Evolutionary conservation across 495 filamentous ascomycete genomes (phyloP).

Genomic region (Chaetomidium leptoderma): DNA sequence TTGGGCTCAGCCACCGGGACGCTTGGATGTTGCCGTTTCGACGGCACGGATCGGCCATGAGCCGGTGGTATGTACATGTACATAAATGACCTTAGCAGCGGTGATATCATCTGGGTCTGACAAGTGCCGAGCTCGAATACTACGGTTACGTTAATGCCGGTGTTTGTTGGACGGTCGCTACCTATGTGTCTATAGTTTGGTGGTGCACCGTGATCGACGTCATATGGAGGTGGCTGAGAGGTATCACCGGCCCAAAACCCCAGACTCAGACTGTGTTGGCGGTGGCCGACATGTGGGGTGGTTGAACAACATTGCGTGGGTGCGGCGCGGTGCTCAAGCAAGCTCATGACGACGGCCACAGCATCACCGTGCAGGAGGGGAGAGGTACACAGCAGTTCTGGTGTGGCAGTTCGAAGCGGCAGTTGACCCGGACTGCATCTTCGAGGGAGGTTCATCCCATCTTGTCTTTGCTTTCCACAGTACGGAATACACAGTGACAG

Average conservation of each 20-base stretch:
- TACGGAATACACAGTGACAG: neutral
- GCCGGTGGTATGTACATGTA: conserved; percentile 11
- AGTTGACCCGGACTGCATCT: too few species aligned
- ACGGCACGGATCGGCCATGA: conserved; percentile 15
- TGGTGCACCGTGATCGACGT: neutral
- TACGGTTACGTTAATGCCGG: neutral
- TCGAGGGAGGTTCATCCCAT: too few species aligned
- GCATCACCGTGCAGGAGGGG: neutral
- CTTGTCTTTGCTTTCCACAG: neutral
- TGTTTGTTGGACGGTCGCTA: too few species aligned
- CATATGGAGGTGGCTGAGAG: conserved; percentile 8
- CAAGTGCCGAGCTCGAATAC: conserved; percentile 3
- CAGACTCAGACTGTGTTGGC: neutral
- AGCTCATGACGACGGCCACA: neutral
- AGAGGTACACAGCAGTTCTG: too few species aligned
- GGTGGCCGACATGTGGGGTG: neutral
- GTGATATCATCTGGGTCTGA: neutral
- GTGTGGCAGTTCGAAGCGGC: too few species aligned
- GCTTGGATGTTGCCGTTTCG: conserved; percentile 16
- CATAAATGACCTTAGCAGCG: neutral
- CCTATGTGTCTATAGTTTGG: neutral
- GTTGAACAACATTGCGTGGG: neutral
- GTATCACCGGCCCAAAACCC: neutral
- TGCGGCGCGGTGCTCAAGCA: neutral
- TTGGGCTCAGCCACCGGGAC: conserved; percentile 3